Evolutionary conservation across 139 green algal species (phyloP).

Genomic region (Chlorella sp.): DNA sequence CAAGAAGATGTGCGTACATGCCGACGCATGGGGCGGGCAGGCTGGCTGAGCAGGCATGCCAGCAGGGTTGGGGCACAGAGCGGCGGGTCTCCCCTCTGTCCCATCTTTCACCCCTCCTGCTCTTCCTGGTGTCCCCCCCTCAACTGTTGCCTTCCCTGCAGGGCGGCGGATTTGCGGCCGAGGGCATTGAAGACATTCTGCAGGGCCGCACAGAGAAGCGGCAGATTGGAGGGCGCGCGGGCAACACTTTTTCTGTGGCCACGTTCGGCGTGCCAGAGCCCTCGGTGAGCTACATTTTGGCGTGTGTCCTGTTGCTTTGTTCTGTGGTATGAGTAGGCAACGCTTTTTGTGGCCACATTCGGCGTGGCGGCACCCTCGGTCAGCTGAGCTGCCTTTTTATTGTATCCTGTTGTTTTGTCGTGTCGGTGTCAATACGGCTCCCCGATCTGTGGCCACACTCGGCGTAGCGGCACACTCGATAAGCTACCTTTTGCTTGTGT

Average conservation of each 20-base stretch:
- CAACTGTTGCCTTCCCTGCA: conserved; percentile 13
- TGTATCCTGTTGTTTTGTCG: background rate
- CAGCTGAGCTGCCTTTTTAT: background rate
- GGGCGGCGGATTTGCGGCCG: conserved; percentile 64
- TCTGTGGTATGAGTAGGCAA: too few species aligned
- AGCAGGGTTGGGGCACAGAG: too few species aligned
- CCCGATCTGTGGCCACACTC: too few species aligned
- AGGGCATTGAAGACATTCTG: conserved; percentile 93
- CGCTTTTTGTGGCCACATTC: too few species aligned
- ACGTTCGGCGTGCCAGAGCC: conserved; percentile 64
- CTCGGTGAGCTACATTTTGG: background rate
- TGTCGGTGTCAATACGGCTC: too few species aligned
- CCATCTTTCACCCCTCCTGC: background rate
- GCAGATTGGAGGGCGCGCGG: conserved; percentile 76
- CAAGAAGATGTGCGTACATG: too few species aligned
- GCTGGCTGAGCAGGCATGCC: too few species aligned
- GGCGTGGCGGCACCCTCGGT: too few species aligned
- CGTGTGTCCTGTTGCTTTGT: background rate
- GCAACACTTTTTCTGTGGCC: conserved; percentile 86
- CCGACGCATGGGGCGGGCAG: too few species aligned
- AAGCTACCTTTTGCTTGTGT: background rate
- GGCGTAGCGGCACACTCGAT: background rate
- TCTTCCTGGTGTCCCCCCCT: background rate
- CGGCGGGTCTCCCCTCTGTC: too few species aligned
- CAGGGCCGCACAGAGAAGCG: conserved; percentile 85